Evolutionary conservation across 352 stramenopile genomes (phyloP).

Genomic region (Globisporangium canariense): DNA sequence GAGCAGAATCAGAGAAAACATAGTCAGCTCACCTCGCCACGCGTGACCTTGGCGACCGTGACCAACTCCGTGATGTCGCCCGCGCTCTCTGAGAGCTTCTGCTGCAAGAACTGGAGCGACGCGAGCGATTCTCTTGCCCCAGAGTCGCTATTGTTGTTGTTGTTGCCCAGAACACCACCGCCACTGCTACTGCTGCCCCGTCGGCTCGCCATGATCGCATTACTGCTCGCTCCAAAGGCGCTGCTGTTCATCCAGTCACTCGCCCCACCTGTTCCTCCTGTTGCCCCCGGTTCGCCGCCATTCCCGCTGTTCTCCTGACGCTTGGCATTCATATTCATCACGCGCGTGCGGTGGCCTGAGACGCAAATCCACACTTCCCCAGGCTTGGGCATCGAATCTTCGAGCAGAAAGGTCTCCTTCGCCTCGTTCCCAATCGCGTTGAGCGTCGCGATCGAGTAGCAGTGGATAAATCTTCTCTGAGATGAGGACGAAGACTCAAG

Average conservation of each 20-base stretch:
- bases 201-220: conserved; percentile 22
- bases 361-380: conserved; percentile 76
- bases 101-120: conserved; percentile 34
- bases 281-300: neutral
- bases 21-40: conserved; percentile 42
- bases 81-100: conserved; percentile 40
- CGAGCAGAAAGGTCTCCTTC: conserved; percentile 55
- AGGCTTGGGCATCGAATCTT: conserved; percentile 76
- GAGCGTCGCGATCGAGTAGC: conserved; percentile 49
- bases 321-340: conserved; percentile 25
- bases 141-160: conserved; percentile 8
- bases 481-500: conserved; percentile 2
- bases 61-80: conserved; percentile 64
- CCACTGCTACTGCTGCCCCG: conserved; percentile 29
- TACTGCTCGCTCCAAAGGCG: conserved; percentile 6
- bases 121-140: conserved; percentile 28
- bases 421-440: conserved; percentile 29
- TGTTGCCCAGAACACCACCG: conserved; percentile 7
- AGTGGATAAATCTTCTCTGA: conserved; percentile 46
- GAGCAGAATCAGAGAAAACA: too few relatives aligned
- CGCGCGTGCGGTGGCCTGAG: conserved; percentile 45
- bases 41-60: conserved; percentile 69
- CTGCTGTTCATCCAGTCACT: neutral
- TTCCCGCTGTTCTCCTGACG: conserved; percentile 21
- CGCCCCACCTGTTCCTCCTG: neutral